Evolutionary conservation across 192 early-diverging fungal genomes (phyloP), one percentile per base, ranked within the genome.

Genomic region (Irineochytrium annulatum): DNA sequence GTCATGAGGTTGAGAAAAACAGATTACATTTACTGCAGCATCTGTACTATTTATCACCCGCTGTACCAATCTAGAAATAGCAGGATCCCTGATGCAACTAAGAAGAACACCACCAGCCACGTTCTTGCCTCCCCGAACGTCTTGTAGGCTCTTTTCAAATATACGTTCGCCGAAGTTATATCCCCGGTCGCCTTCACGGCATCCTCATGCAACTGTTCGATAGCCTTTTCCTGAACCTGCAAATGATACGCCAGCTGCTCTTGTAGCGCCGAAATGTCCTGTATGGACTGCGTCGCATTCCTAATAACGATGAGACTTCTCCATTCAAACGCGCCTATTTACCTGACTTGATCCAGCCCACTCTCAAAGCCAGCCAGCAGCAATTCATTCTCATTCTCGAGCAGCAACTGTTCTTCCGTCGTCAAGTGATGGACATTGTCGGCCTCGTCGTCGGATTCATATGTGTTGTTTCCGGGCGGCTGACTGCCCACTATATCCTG

Each of bases 31-130:
- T n/a, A n/a, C n/a, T n/a, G n/a, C n/a, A n/a, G n/a, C n/a, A n/a
- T n/a, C n/a, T n/a, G n/a, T n/a, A n/a, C n/a, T n/a, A n/a, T n/a
- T n/a, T n/a, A n/a, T 67, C 58, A 49, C 2, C 63, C 46, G 52
- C 73, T 68, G 34, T 62, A 77, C 58, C 58, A 68, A 55, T 77
- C 75, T 41, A 77, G 54, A 64, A 77, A 77, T 52, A 65, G 52
- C n/a, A 77, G 57, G 4, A 56, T 46, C 17, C 44, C 57, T 30
- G 68, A 70, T 16, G 71, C 67, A 30, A 74, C 53, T 11, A 74
- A 31, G 59, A 74, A 68, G 53, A 77, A 77, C 16, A 71, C 53
- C 3, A 77, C 53, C 28, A 77, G 53, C 71, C 71, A 74, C 33
- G 62, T 14, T 11, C 72, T 48, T 17, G 71, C 59, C 41, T 65